phyloP scores from a whole-genome alignment of 2,329 filamentous ascomycete species.

The Talaromyces sp. region DNA sequence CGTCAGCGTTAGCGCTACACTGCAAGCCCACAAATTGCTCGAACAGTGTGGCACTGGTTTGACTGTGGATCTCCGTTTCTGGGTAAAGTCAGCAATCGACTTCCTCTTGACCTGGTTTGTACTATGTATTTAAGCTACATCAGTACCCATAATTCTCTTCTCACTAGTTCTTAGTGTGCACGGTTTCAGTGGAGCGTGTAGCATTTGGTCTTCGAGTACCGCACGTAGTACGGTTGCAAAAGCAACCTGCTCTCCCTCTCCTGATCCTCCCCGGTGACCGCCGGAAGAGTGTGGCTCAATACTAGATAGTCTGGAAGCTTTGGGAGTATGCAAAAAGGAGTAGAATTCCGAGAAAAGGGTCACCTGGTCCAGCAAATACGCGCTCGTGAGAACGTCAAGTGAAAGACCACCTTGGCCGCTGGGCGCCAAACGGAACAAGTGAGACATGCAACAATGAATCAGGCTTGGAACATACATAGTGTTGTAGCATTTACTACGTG shows the following conservation, averaged over 20 bases:
- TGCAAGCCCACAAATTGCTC: not conserved
- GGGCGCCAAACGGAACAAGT: not conserved
- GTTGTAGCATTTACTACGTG: not conserved
- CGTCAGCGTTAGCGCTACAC: not conserved
- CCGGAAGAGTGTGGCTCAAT: not conserved
- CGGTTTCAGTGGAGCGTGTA: not conserved
- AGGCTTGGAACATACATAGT: not conserved
- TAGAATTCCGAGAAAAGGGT: not conserved
- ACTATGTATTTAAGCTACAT: slow-evolving; percentile 3
- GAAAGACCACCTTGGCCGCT: not conserved
- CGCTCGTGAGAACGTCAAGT: not conserved
- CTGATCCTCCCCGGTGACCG: not conserved
- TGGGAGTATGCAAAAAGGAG: not conserved
- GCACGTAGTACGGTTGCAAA: not conserved
- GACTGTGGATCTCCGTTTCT: slow-evolving; percentile 6
- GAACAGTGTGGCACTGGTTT: not conserved
- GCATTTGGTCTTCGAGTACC: not conserved
- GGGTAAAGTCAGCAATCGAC: not conserved
- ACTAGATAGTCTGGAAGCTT: not conserved
- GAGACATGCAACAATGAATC: slow-evolving; percentile 1
- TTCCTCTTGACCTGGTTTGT: not conserved
- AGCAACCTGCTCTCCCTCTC: not conserved
- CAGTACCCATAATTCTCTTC: not conserved
- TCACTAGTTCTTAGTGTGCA: not conserved
- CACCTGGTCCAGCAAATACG: not conserved